Evolutionary conservation across 2,329 filamentous ascomycete genomes (phyloP).

Genomic region (Aureobasidium leucospermi): DNA sequence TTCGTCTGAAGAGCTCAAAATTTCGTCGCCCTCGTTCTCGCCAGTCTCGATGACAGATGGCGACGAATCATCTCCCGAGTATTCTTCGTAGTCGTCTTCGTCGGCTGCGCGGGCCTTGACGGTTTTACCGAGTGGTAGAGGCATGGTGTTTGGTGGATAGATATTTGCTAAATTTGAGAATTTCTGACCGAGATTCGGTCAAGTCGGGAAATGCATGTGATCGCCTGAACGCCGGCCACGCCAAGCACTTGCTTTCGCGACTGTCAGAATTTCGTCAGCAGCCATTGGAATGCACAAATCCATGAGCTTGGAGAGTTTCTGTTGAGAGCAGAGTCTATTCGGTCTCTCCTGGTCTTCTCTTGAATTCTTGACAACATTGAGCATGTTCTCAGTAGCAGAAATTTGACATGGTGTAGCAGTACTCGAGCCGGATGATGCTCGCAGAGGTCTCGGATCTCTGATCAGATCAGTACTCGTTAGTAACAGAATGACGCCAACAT

Average conservation of each 20-base stretch:
- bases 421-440: neutral
- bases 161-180: neutral
- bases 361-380: too few relatives aligned
- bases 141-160: neutral
- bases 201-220: neutral
- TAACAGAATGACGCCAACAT: neutral
- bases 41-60: conserved; percentile 34
- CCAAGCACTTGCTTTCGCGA: neutral
- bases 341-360: too few relatives aligned
- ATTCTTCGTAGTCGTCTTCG: conserved; percentile 18
- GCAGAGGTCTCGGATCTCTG: neutral
- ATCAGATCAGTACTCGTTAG: neutral
- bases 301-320: too few relatives aligned
- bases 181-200: conserved; percentile 2
- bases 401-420: too few relatives aligned
- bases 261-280: neutral
- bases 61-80: conserved; percentile 32
- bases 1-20: conserved; percentile 14
- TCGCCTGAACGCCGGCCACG: neutral
- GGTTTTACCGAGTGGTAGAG: conserved; percentile 18
- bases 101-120: conserved; percentile 17
- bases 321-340: too few relatives aligned
- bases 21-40: conserved; percentile 23
- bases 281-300: too few relatives aligned
- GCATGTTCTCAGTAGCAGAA: too few relatives aligned